These are phyloP conservation scores for Heritiera littoralis DNA, from an alignment of 345 rosid species.

Conservation along the genomic window DNA sequence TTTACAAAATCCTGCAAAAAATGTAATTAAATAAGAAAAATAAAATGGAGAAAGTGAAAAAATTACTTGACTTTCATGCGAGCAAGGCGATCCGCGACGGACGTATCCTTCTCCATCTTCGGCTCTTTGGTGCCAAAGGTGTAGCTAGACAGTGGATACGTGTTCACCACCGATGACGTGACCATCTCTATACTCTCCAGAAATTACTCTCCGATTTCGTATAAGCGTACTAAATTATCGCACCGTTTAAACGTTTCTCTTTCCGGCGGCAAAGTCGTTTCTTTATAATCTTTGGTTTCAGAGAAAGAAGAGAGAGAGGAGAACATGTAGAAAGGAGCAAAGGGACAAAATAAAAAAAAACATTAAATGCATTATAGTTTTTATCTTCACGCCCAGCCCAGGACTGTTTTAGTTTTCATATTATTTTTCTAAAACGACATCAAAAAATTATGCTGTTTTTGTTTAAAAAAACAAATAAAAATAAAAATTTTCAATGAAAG, in stretches of 20 bases:
- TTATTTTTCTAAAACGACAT: too few relatives aligned
- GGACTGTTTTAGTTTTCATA: too few relatives aligned
- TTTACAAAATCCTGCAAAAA: neutral
- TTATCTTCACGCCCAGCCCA: too few relatives aligned
- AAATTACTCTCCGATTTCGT: too few relatives aligned
- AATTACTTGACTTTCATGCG: constrained; percentile 96
- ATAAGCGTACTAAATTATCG: neutral
- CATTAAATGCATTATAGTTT: too few relatives aligned
- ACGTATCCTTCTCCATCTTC: constrained; percentile 92
- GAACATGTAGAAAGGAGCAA: neutral
- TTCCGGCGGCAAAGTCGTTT: neutral
- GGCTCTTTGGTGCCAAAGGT: constrained; percentile 96
- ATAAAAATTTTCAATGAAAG: too few relatives aligned
- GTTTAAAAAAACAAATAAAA: too few relatives aligned
- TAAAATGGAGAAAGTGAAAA: neutral
- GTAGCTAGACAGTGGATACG: constrained; percentile 90
- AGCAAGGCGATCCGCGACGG: constrained; percentile 96
- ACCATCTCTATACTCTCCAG: constrained; percentile 46
- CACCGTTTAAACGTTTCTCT: neutral
- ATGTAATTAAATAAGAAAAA: neutral
- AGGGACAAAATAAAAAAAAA: too few relatives aligned
- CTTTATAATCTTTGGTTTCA: neutral
- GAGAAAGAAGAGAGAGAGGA: neutral
- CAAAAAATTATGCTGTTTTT: too few relatives aligned
- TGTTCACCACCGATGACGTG: constrained; percentile 77